Percentiles rank a stretch among this genome's conserved stretches.
These are phyloP conservation scores for Phytophthora tubulina DNA, from an alignment of 352 stramenopile genomes.

Conservation along the genomic window DNA sequence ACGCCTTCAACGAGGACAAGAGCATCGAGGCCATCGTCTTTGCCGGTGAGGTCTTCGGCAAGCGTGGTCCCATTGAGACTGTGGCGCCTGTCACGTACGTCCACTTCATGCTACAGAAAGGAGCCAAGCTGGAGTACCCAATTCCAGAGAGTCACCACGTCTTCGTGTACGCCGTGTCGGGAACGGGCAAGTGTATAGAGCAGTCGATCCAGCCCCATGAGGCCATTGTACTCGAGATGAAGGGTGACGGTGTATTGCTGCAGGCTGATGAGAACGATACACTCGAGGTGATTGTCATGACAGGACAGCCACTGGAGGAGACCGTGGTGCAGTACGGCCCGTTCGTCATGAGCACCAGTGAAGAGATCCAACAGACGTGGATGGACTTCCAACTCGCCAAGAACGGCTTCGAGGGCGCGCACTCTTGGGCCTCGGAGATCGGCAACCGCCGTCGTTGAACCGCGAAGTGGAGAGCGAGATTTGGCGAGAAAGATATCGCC, in stretches of 20 bases:
- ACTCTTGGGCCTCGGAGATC: constrained; percentile 61
- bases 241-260: constrained; percentile 61
- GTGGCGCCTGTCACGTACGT: constrained; percentile 63
- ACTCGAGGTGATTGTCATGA: constrained; percentile 67
- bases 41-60: constrained; percentile 58
- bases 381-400: constrained; percentile 56
- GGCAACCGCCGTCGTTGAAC: constrained; percentile 41
- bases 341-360: constrained; percentile 77
- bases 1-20: constrained; percentile 55
- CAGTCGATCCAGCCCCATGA: constrained; percentile 51
- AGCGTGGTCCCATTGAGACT: constrained; percentile 51
- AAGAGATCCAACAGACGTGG: constrained; percentile 65
- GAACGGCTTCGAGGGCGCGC: constrained; percentile 78
- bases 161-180: constrained; percentile 55
- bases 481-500: neutral
- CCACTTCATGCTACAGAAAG: constrained; percentile 54
- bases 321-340: constrained; percentile 74
- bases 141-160: constrained; percentile 58
- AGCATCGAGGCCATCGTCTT: constrained; percentile 63
- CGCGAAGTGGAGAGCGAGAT: neutral
- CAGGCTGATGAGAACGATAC: constrained; percentile 37
- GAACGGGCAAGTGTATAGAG: constrained; percentile 41
- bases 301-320: constrained; percentile 63
- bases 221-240: constrained; percentile 60
- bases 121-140: constrained; percentile 51